A percentile compares a stretch with the other conserved stretches of the same genome.
phyloP scores from a whole-genome alignment of 169 alveolate genomes.

The Plasmodium gallinaceum region DNA sequence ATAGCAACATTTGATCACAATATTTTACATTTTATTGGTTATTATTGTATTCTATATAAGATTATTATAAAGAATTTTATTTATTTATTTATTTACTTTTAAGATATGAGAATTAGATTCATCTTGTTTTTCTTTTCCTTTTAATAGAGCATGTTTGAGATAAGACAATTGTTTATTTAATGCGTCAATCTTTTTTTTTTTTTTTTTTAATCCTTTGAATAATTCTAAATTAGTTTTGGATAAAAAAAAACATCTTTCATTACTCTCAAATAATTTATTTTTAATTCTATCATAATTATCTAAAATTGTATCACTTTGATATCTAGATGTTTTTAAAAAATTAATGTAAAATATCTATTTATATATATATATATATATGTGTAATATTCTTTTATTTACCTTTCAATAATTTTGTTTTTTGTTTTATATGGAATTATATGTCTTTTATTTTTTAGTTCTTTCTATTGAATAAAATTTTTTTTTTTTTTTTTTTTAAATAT shows the following conservation, averaged over 20 bases:
- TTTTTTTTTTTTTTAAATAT: too few species aligned
- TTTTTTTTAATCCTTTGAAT: conserved; percentile 60
- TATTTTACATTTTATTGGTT: neutral
- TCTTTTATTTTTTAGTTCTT: neutral
- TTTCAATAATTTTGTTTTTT: conserved; percentile 17
- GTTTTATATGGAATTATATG: conserved; percentile 7
- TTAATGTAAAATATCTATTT: neutral
- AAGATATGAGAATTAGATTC: neutral
- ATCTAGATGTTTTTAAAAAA: conserved; percentile 7
- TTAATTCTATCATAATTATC: conserved; percentile 53
- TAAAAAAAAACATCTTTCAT: conserved; percentile 66
- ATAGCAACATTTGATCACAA: too few species aligned
- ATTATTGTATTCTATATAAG: neutral
- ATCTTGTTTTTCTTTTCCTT: conserved; percentile 14
- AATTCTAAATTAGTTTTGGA: conserved; percentile 62
- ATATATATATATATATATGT: neutral
- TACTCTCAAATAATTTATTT: conserved; percentile 59
- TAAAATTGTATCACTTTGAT: conserved; percentile 58
- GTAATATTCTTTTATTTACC: conserved; percentile 17
- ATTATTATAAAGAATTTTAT: neutral
- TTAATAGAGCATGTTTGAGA: conserved; percentile 23
- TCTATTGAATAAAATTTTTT: conserved; percentile 7
- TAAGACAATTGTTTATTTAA: conserved; percentile 44
- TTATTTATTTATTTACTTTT: conserved; percentile 11
- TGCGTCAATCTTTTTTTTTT: conserved; percentile 57